phyloP scores from a whole-genome alignment of 2,329 filamentous ascomycete species.

The Venturia pyrina region DNA sequence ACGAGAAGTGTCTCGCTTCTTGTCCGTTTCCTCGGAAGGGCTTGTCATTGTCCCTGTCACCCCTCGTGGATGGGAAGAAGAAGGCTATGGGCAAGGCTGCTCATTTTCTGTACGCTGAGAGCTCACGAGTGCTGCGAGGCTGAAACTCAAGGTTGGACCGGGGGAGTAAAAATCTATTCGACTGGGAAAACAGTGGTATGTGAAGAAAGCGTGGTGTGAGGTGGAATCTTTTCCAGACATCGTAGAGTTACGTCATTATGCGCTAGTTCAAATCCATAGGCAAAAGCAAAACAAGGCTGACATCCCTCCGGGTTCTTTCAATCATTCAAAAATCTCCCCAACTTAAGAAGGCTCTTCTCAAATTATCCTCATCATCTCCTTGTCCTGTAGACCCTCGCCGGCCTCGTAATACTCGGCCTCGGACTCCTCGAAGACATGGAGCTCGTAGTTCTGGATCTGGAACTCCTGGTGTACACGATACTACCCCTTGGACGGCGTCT shows the following conservation, averaged over 20 bases:
- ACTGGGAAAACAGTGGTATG: too few relatives aligned
- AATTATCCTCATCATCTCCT: not conserved
- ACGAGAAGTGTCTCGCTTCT: not conserved
- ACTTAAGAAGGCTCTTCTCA: too few relatives aligned
- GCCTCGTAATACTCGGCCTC: not conserved
- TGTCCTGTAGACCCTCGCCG: not conserved
- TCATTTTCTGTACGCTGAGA: too few relatives aligned
- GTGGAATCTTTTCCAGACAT: too few relatives aligned
- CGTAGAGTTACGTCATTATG: not conserved
- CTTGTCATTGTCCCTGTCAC: not conserved
- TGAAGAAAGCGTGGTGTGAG: too few relatives aligned
- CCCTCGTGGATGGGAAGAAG: too few relatives aligned
- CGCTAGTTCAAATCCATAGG: not conserved
- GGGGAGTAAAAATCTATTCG: too few relatives aligned
- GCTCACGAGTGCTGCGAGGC: not conserved
- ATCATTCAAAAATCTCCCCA: not conserved
- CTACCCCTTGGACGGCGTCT: not conserved
- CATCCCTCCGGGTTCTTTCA: not conserved
- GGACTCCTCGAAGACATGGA: not conserved
- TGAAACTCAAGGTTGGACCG: not conserved
- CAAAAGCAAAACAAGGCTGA: constrained; percentile 4
- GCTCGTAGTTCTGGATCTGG: not conserved
- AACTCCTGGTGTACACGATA: not conserved
- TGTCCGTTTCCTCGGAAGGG: not conserved
- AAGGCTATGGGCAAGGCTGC: too few relatives aligned